Base-by-base conservation (phyloP, 805 yeast species). In the Monosporozyma servazzii region DNA sequence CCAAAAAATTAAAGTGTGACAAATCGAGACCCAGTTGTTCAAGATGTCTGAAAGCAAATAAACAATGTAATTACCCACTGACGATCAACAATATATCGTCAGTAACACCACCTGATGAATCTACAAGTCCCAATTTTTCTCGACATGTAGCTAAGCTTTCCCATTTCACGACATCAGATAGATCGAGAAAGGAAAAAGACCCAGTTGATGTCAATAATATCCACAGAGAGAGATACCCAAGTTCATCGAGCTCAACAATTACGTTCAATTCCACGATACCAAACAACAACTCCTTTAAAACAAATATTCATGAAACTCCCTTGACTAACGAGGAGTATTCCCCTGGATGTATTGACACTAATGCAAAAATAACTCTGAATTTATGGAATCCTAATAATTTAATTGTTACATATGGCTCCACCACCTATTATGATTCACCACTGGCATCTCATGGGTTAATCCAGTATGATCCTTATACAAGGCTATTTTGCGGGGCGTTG, bases 1-100 rank as follows among this genome's bases (percentile, higher is more conserved):
- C 45, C 9, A 51, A 54, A 21, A 60, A 60, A 40, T 27, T 53
- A 2, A 59, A 55, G 50, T 61, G 65, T 51, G 62, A 58, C 41
- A 60, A 59, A 51, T 27, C 18, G 17, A 47, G 60, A 30, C 65
- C 65, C 3, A 18, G 18, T 21, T 61, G 64, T 51, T 45, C 53
- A 5, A 44, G 58, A 37, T 61, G 64, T 37, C 44, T 25, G 29
- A 53, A 50, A 15, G 46, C 48, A 9, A 20, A 40, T 3, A 48
- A 42, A 17, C 39, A 49, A 17, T 60, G 64, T 41, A 30, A 47
- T 7, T 60, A 60, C 29, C 58, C 54, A 18, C 41, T 30, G 13
- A 30, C 33, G 5, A 20, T 29, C 8, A 31, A 37, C 15, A 47
- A 23, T 10, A 27, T 27, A 15, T 25, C 48, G 2, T 17, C 48